These are phyloP conservation scores for Cyclostephanos invisitatus DNA, from an alignment of 108 stramenopile species.

Conservation along the genomic window DNA sequence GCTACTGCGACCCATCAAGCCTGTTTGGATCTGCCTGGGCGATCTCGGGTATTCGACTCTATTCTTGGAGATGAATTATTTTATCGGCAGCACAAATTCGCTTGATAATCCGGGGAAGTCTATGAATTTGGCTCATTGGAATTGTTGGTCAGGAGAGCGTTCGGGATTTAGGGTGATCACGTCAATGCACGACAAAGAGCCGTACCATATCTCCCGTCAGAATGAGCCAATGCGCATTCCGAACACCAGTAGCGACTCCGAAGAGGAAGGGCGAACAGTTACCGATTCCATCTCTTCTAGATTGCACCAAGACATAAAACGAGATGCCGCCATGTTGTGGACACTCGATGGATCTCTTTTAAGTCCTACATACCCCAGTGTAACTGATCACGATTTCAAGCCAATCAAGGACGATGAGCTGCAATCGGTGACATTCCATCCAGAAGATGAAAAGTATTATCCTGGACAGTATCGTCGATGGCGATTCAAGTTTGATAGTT, in stretches of 20 bases:
- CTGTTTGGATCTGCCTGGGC: conserved; percentile 74
- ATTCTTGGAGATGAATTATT: conserved; percentile 41
- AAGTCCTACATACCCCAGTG: background rate
- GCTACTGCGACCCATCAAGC: conserved; percentile 59
- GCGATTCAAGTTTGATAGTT: conserved; percentile 54
- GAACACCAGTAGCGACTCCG: conserved; percentile 21
- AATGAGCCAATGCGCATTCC: background rate
- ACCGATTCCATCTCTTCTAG: conserved; percentile 16
- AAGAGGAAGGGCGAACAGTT: conserved; percentile 32
- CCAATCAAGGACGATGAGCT: conserved; percentile 51
- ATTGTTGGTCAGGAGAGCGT: conserved; percentile 63
- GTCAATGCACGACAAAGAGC: conserved; percentile 25
- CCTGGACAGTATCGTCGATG: conserved; percentile 63
- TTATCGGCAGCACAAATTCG: conserved; percentile 28
- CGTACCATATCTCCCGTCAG: background rate
- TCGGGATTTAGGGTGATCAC: conserved; percentile 59
- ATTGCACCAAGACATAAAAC: conserved; percentile 11
- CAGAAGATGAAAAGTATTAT: conserved; percentile 69
- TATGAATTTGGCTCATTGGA: conserved; percentile 64
- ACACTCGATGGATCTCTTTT: background rate
- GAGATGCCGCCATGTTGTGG: conserved; percentile 20
- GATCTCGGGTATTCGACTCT: conserved; percentile 65
- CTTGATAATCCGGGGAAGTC: conserved; percentile 54
- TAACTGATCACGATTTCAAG: background rate
- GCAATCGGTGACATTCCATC: conserved; percentile 42